Evolutionary conservation across 2,329 filamentous ascomycete species (phyloP).

Genomic region (Microsporum ferrugineum): DNA sequence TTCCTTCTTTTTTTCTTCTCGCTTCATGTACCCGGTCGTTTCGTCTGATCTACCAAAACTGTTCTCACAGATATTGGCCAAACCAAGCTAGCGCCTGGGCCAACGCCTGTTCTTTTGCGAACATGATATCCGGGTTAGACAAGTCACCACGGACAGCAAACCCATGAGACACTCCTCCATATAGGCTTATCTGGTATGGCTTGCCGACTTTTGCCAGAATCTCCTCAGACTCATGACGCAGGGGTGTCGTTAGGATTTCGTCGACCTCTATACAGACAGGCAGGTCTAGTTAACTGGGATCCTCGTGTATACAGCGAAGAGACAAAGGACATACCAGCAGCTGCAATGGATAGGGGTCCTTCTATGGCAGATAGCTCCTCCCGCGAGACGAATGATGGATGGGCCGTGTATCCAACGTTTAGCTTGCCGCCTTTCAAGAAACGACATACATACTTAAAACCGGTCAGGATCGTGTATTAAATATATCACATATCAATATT

Average conservation of each 20-base stretch:
- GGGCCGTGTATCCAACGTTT: slow-evolving; percentile 60
- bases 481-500: neutral
- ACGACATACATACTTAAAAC: slow-evolving; percentile 52
- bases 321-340: slow-evolving; percentile 30
- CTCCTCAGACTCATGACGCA: slow-evolving; percentile 48
- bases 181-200: slow-evolving; percentile 65
- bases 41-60: neutral
- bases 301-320: neutral
- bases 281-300: neutral
- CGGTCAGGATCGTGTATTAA: neutral
- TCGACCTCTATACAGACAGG: slow-evolving; percentile 38
- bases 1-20: neutral
- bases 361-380: slow-evolving; percentile 55
- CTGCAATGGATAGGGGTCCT: slow-evolving; percentile 58
- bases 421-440: slow-evolving; percentile 53
- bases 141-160: slow-evolving; percentile 58
- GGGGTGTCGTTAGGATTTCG: slow-evolving; percentile 44
- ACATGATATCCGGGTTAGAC: slow-evolving; percentile 44
- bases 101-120: slow-evolving; percentile 66
- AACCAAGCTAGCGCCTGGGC: slow-evolving; percentile 62
- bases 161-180: slow-evolving; percentile 56
- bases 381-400: slow-evolving; percentile 62
- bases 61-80: slow-evolving; percentile 8
- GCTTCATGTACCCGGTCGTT: neutral
- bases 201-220: slow-evolving; percentile 42